Evolutionary conservation across 768 basidiomycete genomes (phyloP).

Genomic region (Russula virescens): DNA sequence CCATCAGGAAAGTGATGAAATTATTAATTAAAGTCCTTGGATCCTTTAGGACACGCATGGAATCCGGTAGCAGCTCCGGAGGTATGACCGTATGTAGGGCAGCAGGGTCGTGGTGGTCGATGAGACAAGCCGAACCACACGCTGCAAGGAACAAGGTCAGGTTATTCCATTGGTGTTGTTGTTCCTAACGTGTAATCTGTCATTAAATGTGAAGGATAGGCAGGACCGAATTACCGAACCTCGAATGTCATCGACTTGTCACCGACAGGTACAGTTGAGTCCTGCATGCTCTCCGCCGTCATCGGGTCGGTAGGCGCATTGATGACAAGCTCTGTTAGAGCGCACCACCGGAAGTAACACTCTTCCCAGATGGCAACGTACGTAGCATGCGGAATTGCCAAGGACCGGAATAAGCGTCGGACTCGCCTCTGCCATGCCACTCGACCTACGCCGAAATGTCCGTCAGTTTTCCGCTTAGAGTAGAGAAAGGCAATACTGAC

Average conservation of each 20-base stretch:
- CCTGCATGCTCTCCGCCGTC: conserved; percentile 29
- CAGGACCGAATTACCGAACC: conserved; percentile 26
- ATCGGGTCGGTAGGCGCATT: conserved; percentile 31
- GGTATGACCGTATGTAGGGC: conserved; percentile 52
- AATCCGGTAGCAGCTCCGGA: conserved; percentile 56
- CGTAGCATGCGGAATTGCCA: conserved; percentile 58
- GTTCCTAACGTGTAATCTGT: conserved; percentile 48
- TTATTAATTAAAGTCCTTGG: conserved; percentile 52
- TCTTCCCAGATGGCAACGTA: conserved; percentile 81
- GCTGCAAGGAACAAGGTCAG: conserved; percentile 72
- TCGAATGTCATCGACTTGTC: conserved; percentile 38
- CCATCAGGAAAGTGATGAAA: conserved; percentile 67
- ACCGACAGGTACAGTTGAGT: conserved; percentile 29
- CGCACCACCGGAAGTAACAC: conserved; percentile 69
- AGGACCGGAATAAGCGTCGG: conserved; percentile 59
- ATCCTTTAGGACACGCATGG: conserved; percentile 58
- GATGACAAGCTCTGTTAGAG: conserved; percentile 54
- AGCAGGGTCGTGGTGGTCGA: conserved; percentile 46
- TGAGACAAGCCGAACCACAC: conserved; percentile 59
- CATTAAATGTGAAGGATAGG: conserved; percentile 13
- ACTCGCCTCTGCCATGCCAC: conserved; percentile 76
- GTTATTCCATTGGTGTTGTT: conserved; percentile 80
- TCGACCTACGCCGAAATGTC: conserved; percentile 46
- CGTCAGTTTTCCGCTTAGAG: background rate
- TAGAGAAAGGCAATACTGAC: conserved; percentile 33